These are phyloP conservation scores for Skeletonema grethae DNA, from an alignment of 108 stramenopile species.

Conservation along the genomic window DNA sequence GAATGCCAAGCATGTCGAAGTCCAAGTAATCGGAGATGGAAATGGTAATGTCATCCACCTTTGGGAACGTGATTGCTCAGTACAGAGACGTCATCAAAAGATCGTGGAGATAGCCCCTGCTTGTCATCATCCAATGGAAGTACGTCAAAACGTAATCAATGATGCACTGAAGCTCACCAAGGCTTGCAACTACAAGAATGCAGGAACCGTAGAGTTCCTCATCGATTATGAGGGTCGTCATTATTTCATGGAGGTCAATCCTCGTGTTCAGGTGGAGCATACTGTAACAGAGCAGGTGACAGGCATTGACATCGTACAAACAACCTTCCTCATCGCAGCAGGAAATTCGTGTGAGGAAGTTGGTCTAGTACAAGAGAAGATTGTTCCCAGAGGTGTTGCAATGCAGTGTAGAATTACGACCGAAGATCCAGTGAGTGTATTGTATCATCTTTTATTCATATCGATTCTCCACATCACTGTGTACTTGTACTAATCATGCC, in stretches of 20 bases:
- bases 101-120: constrained; percentile 79
- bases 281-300: constrained; percentile 88
- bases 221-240: constrained; percentile 78
- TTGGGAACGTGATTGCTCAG: constrained; percentile 88
- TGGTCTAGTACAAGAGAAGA: constrained; percentile 68
- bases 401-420: constrained; percentile 84
- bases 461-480: too few relatives aligned
- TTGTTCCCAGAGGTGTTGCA: constrained; percentile 59
- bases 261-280: constrained; percentile 85
- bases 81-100: constrained; percentile 91
- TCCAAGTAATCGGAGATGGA: constrained; percentile 83
- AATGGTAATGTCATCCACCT: constrained; percentile 74
- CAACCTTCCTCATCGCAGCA: constrained; percentile 68
- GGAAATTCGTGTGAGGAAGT: constrained; percentile 65
- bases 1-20: constrained; percentile 86
- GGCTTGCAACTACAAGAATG: constrained; percentile 82
- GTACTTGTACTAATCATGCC: background rate
- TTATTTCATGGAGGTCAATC: constrained; percentile 89
- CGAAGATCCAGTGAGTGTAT: constrained; percentile 33
- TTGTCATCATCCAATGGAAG: constrained; percentile 55
- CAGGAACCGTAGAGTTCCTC: constrained; percentile 93
- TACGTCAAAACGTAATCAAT: constrained; percentile 60
- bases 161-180: constrained; percentile 79
- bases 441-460: background rate
- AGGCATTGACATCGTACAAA: constrained; percentile 65